Evolutionary conservation across 2,329 filamentous ascomycete genomes (phyloP), one percentile per base, ranked within the genome.

Genomic region (Aspergillus awamori): DNA sequence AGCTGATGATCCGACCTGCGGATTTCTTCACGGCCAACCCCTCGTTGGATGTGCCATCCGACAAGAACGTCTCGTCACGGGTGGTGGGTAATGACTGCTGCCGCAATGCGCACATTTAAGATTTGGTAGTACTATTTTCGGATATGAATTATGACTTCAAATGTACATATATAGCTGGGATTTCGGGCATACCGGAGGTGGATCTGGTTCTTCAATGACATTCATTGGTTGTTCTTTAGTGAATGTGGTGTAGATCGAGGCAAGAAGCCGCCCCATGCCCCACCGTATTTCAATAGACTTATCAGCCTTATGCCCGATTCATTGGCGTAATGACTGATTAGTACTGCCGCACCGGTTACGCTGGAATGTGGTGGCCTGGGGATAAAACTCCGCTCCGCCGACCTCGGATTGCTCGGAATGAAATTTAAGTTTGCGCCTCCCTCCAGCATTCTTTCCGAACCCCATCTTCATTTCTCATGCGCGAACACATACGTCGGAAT

Each of bases 1-100:
- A 77, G 58, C 67, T 77, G 26, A 76, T 74, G 70, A 74, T 84
- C 57, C 77, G 80, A 43, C 83, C 83, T 0, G 75, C 78, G 8
- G 82, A 86, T 65, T 85, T 86, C 76, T 86, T 85, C 64, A 77
- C 76, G 2, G 76, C 72, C 30, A 86, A 85, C 54, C 83, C 83
- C 0, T 79, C 80, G 4, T 78, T 85, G 55, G 83, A 85, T 72
- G 82, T 86, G 22, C 82, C 83, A 2, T 78, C 76, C 6, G 71
- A 67, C 26, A 76, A 74, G 65, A 78, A 77, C 47, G 61, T 58
- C 17, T 65, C 72, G 1, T 77, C 74, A 5, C 63, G 69, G 11
- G 59, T 76, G 3, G 73, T 73, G 0, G 65, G 72, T 10, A 58
- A 68, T 2, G 72, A 75, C 41, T 75, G 73, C 57, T 76, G 74